Evolutionary conservation across 768 basidiomycete genomes (phyloP), one percentile per base, ranked within the genome.

Genomic region (Leccinum disarticulatum): DNA sequence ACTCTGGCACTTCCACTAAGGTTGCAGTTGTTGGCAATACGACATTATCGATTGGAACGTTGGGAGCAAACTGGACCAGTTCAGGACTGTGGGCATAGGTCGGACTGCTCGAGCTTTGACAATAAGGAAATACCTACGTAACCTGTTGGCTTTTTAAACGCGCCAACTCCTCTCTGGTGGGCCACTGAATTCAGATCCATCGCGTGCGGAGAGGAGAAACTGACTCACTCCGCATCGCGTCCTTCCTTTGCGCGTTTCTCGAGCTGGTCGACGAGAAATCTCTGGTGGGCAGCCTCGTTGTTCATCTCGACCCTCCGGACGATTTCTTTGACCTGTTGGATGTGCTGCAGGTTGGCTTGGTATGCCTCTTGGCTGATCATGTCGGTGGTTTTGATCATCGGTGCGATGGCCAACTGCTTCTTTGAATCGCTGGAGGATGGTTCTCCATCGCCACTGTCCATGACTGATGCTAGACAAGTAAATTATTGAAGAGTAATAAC

Each of bases 141-240:
- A 47, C 15, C 1, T 49, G 53, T 22, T 61, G 58, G 47, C 31
- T 66, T 52, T 55, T 64, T 15, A 72, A 55, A n/a, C 54, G 64
- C 2, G 55, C 35, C 59, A 75, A 54, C 61, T 62, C 61, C 25
- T 64, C 56, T 54, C 72, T 73, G 33, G 19, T 17, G 33, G n/a
- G 35, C 52, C 55, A 56, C 54, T 13, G 17, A 46, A 55, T 52
- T 60, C 27, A 58, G 46, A 33, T 25, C 47, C 33, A 53, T 51
- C 25, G 25, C 35, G n/a, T n/a, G 19, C 6, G 10, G 8, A n/a
- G 22, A 54, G 17, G 52, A 28, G 7, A 10, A n/a, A 55, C 4
- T 49, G 19, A 69, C 77, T 61, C 58, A 78, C 83, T 77, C 73
- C 41, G 83, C 84, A 55, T 78, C 70, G 19, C 77, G 73, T 2